Evolutionary conservation across 2,329 filamentous ascomycete species (phyloP).

Genomic region (Aspergillus ustus): DNA sequence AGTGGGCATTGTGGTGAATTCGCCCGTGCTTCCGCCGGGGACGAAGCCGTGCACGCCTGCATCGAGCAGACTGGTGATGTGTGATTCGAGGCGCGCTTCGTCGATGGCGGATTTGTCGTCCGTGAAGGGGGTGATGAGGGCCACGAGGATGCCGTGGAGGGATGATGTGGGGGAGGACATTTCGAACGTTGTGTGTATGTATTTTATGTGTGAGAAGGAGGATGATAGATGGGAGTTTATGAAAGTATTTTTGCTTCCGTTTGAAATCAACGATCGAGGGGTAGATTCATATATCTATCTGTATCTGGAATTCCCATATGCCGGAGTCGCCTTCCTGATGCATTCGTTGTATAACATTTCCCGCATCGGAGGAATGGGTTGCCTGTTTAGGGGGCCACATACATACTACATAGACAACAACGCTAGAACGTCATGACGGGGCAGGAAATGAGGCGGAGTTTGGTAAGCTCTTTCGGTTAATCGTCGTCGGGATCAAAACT

Average conservation of each 20-base stretch:
- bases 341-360: background rate
- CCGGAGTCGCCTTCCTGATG: background rate
- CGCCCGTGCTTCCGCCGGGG: constrained; percentile 56
- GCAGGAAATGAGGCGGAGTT: no score
- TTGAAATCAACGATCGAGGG: background rate
- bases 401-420: no score
- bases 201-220: background rate
- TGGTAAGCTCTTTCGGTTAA: no score
- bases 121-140: constrained; percentile 55
- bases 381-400: background rate
- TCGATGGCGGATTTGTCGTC: constrained; percentile 50
- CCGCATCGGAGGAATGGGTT: background rate
- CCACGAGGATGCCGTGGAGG: constrained; percentile 52
- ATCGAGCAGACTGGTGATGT: constrained; percentile 52
- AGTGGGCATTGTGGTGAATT: constrained; percentile 52
- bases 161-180: constrained; percentile 17
- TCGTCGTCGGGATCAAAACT: no score
- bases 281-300: background rate
- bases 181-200: background rate
- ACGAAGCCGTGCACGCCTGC: constrained; percentile 56
- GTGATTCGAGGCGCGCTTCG: constrained; percentile 43
- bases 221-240: no score
- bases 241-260: no score
- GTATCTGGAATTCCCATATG: background rate
- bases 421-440: no score